These are phyloP conservation scores for Ostreobium quekettii DNA, from an alignment of 139 green algal species.

Conservation along the genomic window DNA sequence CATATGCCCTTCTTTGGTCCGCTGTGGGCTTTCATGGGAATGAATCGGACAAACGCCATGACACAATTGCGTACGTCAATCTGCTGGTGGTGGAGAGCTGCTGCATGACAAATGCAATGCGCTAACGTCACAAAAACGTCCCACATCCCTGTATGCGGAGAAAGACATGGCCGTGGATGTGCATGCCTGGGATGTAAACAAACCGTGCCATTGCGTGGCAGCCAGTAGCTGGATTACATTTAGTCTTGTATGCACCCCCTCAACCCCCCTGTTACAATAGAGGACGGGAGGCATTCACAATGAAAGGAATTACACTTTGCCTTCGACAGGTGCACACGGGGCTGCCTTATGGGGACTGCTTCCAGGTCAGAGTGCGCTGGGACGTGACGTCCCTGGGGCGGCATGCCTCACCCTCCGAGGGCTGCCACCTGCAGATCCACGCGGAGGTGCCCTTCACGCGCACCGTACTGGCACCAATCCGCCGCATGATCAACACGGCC, in stretches of 20 bases:
- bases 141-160: not conserved
- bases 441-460: slow-evolving; percentile 11
- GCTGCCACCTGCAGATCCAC: slow-evolving; percentile 2
- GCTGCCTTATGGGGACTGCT: slow-evolving; percentile 14
- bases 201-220: no score
- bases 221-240: no score
- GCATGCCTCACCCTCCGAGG: not conserved
- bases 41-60: no score
- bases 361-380: slow-evolving; percentile 8
- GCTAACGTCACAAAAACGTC: no score
- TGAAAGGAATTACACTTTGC: not conserved
- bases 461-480: slow-evolving; percentile 1
- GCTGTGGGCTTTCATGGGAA: no score
- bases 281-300: not conserved
- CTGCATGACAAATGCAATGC: no score
- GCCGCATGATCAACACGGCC: slow-evolving; percentile 2
- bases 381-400: not conserved
- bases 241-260: not conserved
- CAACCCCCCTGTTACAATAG: not conserved
- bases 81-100: no score
- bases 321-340: slow-evolving; percentile 1
- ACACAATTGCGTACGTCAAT: no score
- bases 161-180: no score
- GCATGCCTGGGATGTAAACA: no score
- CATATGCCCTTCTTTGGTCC: no score